Conservation (phyloP, 768 basidiomycete genomes). For the Boletus patriciae region DNA sequence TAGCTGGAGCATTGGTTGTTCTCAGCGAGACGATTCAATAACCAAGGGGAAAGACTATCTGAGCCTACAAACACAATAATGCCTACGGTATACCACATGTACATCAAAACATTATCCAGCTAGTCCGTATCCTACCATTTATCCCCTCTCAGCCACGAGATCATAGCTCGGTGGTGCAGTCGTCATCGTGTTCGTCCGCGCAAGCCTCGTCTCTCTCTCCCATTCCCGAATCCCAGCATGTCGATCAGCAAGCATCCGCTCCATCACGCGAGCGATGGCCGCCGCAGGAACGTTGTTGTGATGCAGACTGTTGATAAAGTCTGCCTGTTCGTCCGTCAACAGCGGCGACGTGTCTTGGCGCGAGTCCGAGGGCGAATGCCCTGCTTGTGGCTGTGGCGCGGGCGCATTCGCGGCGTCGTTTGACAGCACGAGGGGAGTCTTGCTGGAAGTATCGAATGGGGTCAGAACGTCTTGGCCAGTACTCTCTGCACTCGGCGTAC, state of each 20-base stretch:
- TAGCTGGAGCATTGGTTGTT: background rate
- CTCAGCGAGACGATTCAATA: background rate
- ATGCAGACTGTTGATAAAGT: slow-evolving; percentile 24
- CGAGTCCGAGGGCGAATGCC: background rate
- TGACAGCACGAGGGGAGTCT: background rate
- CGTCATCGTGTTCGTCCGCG: slow-evolving; percentile 17
- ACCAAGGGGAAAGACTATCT: background rate
- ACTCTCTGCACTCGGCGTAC: background rate
- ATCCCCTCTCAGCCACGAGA: background rate
- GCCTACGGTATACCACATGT: background rate
- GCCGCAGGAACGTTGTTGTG: slow-evolving; percentile 24
- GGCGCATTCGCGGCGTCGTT: background rate
- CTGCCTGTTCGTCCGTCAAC: slow-evolving; percentile 27
- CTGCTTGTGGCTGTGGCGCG: background rate
- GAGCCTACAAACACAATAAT: background rate
- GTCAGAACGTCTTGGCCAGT: background rate
- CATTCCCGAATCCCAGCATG: slow-evolving; percentile 20
- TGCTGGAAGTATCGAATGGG: slow-evolving; percentile 13
- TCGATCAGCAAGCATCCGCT: slow-evolving; percentile 25
- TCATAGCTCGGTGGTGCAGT: slow-evolving; percentile 19
- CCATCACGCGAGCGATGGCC: slow-evolving; percentile 24
- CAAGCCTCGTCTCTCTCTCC: slow-evolving; percentile 21
- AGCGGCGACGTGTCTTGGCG: slow-evolving; percentile 7
- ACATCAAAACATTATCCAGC: background rate
- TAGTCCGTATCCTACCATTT: background rate